Percentiles rank a stretch among this genome's conserved stretches.
phyloP scores from a whole-genome alignment of 2,329 filamentous ascomycete genomes.

The Aspergillus piperis region DNA sequence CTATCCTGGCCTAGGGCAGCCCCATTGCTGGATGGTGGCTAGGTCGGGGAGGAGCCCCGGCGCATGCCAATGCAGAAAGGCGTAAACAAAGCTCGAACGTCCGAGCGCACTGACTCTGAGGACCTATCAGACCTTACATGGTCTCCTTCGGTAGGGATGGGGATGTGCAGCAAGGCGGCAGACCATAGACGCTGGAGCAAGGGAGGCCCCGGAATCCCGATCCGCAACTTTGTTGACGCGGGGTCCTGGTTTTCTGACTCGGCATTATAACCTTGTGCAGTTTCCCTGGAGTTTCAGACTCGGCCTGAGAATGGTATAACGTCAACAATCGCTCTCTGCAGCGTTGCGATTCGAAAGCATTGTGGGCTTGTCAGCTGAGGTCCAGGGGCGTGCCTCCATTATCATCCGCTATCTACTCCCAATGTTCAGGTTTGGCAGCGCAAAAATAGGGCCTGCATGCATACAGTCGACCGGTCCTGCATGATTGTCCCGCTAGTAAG shows the following conservation, averaged over 20 bases:
- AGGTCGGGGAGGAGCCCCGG: slow-evolving; percentile 27
- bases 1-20: slow-evolving; percentile 7
- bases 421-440: not conserved
- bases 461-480: not conserved
- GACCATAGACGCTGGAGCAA: slow-evolving; percentile 35
- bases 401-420: not conserved
- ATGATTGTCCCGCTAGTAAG: not conserved
- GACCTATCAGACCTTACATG: slow-evolving; percentile 44
- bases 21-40: slow-evolving; percentile 30
- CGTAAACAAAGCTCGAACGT: slow-evolving; percentile 40
- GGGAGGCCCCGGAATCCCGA: slow-evolving; percentile 22
- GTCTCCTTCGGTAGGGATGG: slow-evolving; percentile 38
- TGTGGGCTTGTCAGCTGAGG: no score
- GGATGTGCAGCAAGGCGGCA: slow-evolving; percentile 29
- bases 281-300: not conserved
- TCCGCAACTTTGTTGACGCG: slow-evolving; percentile 18
- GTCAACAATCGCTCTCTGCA: not conserved
- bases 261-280: not conserved
- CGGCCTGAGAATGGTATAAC: not conserved
- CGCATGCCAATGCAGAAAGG: slow-evolving; percentile 41
- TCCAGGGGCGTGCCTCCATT: no score
- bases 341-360: not conserved
- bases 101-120: slow-evolving; percentile 36
- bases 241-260: slow-evolving; percentile 1
- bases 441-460: not conserved